Conservation (phyloP, 441 rosid species). For the Dalechampia spathulata region DNA sequence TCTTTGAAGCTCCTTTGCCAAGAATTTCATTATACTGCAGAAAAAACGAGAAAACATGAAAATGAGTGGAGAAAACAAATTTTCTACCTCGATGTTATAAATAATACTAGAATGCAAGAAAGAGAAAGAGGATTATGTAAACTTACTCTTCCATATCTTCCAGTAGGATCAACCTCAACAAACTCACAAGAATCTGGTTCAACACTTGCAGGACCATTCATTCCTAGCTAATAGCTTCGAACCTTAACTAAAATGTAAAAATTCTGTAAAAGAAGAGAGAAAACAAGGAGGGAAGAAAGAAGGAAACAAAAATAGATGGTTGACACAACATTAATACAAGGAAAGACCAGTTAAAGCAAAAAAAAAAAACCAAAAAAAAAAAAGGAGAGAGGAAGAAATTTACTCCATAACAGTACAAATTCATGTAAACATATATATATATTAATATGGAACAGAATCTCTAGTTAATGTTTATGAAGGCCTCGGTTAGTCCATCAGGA, state of each 20-base stretch:
- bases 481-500: slow-evolving; percentile 18
- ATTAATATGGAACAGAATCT: no score
- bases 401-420: not conserved
- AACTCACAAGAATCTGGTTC: slow-evolving; percentile 44
- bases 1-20: slow-evolving; percentile 94
- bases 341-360: not conserved
- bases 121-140: slow-evolving; percentile 17
- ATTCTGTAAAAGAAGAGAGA: not conserved
- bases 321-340: not conserved
- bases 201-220: slow-evolving; percentile 28
- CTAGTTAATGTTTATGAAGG: not conserved
- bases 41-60: slow-evolving; percentile 8
- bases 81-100: not conserved
- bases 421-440: no score
- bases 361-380: not conserved
- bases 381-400: not conserved
- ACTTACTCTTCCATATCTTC: slow-evolving; percentile 95
- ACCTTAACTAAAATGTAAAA: not conserved
- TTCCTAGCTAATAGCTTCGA: slow-evolving; percentile 16
- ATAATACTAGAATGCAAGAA: slow-evolving; percentile 2
- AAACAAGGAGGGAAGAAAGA: slow-evolving; percentile 2
- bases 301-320: not conserved
- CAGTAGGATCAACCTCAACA: slow-evolving; percentile 95
- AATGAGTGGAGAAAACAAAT: slow-evolving; percentile 2
- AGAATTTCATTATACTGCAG: slow-evolving; percentile 82